Evolutionary conservation across 192 early-diverging fungal species (phyloP).

Genomic region (Fimicolochytrium jonesii): DNA sequence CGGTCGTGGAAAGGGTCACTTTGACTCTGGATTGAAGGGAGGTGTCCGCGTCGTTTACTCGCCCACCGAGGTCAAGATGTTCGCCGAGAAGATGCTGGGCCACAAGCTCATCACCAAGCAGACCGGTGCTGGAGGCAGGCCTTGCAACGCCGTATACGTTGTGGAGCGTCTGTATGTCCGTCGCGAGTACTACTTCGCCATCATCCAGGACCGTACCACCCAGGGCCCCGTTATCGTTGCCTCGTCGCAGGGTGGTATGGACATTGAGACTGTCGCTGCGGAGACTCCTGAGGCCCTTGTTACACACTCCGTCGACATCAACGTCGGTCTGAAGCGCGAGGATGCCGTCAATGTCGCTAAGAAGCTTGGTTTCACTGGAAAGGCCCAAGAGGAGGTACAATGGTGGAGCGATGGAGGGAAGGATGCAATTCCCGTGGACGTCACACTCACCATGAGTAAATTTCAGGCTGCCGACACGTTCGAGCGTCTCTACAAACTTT

Average conservation of each 20-base stretch:
- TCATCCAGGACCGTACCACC: conserved; percentile 92
- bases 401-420: too few species aligned
- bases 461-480: conserved; percentile 86
- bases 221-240: conserved; percentile 94
- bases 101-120: conserved; percentile 99
- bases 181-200: conserved; percentile 98
- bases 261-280: conserved; percentile 93
- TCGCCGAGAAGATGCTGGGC: conserved; percentile 93
- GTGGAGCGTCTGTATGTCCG: conserved; percentile 95
- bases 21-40: conserved; percentile 93
- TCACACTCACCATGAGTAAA: too few species aligned
- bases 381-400: conserved; percentile 62
- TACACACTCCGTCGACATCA: conserved; percentile 87
- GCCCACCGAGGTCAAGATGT: conserved; percentile 83
- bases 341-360: conserved; percentile 74
- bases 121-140: conserved; percentile 89
- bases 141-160: conserved; percentile 91
- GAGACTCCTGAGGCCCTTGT: conserved; percentile 95
- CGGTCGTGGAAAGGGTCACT: conserved; percentile 97
- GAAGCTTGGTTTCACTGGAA: conserved; percentile 85
- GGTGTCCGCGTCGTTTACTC: conserved; percentile 91
- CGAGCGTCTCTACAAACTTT: conserved; percentile 90
- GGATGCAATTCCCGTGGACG: too few species aligned
- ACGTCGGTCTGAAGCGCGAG: conserved; percentile 70
- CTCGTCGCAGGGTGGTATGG: conserved; percentile 96